Evolutionary conservation across 352 stramenopile genomes (phyloP), one percentile per base, ranked within the genome.

Genomic region (Phytophthora tentaculata): DNA sequence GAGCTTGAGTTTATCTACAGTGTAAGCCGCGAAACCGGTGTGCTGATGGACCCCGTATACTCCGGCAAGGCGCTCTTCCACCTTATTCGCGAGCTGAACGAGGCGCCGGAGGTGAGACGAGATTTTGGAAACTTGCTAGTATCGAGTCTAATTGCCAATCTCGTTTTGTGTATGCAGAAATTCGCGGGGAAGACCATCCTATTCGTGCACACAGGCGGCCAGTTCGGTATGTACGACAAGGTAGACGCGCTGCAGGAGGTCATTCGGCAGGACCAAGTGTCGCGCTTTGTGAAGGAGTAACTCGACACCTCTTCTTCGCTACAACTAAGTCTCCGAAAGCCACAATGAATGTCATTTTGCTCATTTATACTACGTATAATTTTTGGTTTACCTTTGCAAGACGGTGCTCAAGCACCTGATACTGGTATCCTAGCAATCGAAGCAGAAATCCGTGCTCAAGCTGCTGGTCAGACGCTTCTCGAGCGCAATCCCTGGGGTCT

Each of bases 211-310:
- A 98, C 93, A 0, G 93, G 93, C 24, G 91, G 93, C 7, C 86
- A 94, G 51, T 91, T 98, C 43, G 91, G 94, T 6, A 71, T 98
- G 28, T 98, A 91, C 73, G 93, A 98, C 76, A 98, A 98, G 69
- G 83, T 77, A 16, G 70, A 88, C 63, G 81, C 93, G 39, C 73
- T 98, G 19, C 60, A 89, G 22, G 61, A 77, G 9, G 35, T 92
- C 9, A 76, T 82, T 32, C 74, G 78, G 1, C 70, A 78, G 28
- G 73, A 84, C 62, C 73, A 84, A 59, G 69, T 89, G 56, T 72
- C 79, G 55, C 78, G 79, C 26, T 94, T 92, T 54, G 61, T 49
- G 19, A 92, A 91, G 81, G 82, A 91, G 23, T 76, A 64, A 48
- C 22, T 19, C 2, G 3, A 13, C 23, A 24, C 12, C 9, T 39